Percentiles rank a stretch among this genome's conserved stretches.
Evolutionary conservation across 2,329 filamentous ascomycete genomes (phyloP).

Genomic region (Emergomyces pasteurianus): DNA sequence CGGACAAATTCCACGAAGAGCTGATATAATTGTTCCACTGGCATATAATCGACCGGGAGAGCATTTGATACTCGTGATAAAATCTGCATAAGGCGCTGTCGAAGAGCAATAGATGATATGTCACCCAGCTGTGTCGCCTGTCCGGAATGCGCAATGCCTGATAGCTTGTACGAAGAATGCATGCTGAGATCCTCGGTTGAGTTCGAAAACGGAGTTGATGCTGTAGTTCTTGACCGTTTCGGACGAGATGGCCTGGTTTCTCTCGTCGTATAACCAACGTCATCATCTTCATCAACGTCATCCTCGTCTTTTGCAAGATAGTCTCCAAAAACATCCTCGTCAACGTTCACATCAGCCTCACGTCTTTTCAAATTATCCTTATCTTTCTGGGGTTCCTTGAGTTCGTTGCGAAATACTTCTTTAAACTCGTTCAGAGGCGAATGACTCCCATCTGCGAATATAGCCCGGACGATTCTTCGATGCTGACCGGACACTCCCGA

Average conservation of each 20-base stretch:
- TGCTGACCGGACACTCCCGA: constrained; percentile 22
- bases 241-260: constrained; percentile 15
- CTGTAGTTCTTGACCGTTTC: constrained; percentile 21
- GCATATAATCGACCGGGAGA: constrained; percentile 25
- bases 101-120: constrained; percentile 28
- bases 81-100: constrained; percentile 34
- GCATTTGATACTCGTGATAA: constrained; percentile 27
- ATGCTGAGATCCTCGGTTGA: neutral
- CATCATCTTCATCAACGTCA: constrained; percentile 18
- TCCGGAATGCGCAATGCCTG: constrained; percentile 11
- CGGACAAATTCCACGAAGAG: constrained; percentile 37
- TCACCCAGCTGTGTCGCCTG: constrained; percentile 26
- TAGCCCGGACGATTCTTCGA: constrained; percentile 33
- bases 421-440: constrained; percentile 31
- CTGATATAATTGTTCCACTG: constrained; percentile 30
- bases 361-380: constrained; percentile 26
- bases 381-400: constrained; percentile 23
- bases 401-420: constrained; percentile 34
- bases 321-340: constrained; percentile 35
- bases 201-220: neutral
- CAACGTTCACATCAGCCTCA: constrained; percentile 33
- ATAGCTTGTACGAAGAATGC: constrained; percentile 5
- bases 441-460: constrained; percentile 35
- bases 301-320: constrained; percentile 28
- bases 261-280: constrained; percentile 5